Evolutionary conservation across 441 rosid species (phyloP).

Genomic region (Dalechampia spathulata): DNA sequence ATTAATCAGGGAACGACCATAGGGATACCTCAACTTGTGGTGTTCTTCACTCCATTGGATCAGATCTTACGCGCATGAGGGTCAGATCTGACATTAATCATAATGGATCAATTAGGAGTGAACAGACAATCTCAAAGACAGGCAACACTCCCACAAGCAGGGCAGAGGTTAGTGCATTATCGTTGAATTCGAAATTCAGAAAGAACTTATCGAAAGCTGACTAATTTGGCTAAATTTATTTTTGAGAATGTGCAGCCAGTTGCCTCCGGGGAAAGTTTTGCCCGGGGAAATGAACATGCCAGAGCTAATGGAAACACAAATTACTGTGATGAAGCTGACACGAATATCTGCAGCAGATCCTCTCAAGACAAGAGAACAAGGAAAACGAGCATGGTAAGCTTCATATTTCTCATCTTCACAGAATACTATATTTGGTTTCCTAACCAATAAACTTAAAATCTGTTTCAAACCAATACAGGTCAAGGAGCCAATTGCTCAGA

Average conservation of each 20-base stretch:
- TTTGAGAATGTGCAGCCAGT: constrained; percentile 42
- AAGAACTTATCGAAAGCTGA: neutral
- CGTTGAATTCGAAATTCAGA: neutral
- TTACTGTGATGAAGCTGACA: constrained; percentile 37
- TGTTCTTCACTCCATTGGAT: constrained; percentile 77
- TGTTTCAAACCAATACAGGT: constrained; percentile 35
- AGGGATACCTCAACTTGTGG: constrained; percentile 77
- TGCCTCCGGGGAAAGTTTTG: constrained; percentile 77
- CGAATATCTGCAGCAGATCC: constrained; percentile 39
- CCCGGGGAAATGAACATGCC: constrained; percentile 32
- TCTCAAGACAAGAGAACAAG: constrained; percentile 55
- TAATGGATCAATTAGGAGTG: constrained; percentile 47
- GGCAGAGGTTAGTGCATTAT: constrained; percentile 37
- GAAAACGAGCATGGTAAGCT: constrained; percentile 81
- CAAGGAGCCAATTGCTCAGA: constrained; percentile 84
- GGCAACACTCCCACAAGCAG: constrained; percentile 69
- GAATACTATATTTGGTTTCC: neutral
- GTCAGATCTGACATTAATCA: constrained; percentile 45
- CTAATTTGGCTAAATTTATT: neutral
- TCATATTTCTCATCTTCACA: neutral
- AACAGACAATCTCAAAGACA: constrained; percentile 51
- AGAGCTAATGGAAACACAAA: constrained; percentile 37
- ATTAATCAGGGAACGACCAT: constrained; percentile 28
- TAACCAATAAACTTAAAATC: neutral
- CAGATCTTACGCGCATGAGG: constrained; percentile 85